These are phyloP conservation scores for Lepidium didymum DNA, from an alignment of 345 rosid genomes.

Conservation along the genomic window DNA sequence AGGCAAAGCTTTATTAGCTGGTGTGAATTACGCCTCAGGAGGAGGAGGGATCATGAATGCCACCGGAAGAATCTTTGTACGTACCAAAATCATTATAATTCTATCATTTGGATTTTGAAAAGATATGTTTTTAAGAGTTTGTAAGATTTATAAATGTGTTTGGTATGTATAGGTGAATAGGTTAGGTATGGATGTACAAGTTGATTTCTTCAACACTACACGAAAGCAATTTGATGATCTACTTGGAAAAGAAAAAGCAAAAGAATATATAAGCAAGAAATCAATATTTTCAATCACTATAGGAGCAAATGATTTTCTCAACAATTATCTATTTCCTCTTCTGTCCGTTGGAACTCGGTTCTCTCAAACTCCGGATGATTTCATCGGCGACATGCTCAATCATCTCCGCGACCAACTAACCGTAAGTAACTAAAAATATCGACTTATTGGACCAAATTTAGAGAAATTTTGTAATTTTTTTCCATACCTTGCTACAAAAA, in stretches of 20 bases:
- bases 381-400: slow-evolving; percentile 43
- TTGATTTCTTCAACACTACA: slow-evolving; percentile 78
- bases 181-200: slow-evolving; percentile 82
- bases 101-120: too few relatives aligned
- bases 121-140: too few relatives aligned
- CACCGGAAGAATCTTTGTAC: slow-evolving; percentile 67
- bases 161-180: slow-evolving; percentile 52
- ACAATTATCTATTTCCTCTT: slow-evolving; percentile 58
- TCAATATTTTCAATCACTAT: slow-evolving; percentile 62
- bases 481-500: background rate
- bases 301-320: slow-evolving; percentile 77
- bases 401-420: slow-evolving; percentile 55
- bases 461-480: background rate
- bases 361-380: slow-evolving; percentile 43
- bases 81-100: background rate
- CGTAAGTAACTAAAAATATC: slow-evolving; percentile 20
- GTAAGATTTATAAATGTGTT: too few relatives aligned
- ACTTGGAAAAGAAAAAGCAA: slow-evolving; percentile 66
- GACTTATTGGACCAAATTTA: background rate
- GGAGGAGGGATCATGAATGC: slow-evolving; percentile 71
- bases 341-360: slow-evolving; percentile 38
- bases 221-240: slow-evolving; percentile 61
- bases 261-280: slow-evolving; percentile 48
- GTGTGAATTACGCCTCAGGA: slow-evolving; percentile 83
- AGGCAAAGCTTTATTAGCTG: slow-evolving; percentile 42